A percentile compares a stretch with the other conserved stretches of the same genome.
Conservation (phyloP, 352 stramenopile genomes). For the Phytophthora pseudosyringae region DNA sequence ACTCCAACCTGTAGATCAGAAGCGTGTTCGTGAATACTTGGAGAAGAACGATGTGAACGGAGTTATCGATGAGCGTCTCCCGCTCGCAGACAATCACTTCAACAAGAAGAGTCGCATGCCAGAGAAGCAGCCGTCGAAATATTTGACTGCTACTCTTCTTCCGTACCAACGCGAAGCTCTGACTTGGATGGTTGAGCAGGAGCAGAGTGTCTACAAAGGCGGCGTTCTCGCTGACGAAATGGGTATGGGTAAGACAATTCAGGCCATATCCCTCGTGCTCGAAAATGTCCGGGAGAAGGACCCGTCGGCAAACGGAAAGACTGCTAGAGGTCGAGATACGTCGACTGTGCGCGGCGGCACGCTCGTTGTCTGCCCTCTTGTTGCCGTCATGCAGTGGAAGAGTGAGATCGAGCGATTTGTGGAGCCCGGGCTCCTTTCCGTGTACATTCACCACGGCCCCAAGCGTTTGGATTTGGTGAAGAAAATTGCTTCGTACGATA, state of each 20-base stretch:
- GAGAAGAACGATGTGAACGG: conserved; percentile 51
- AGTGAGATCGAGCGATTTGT: conserved; percentile 95
- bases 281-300: conserved; percentile 79
- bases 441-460: conserved; percentile 97
- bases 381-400: conserved; percentile 96
- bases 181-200: conserved; percentile 95
- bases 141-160: conserved; percentile 91
- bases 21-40: conserved; percentile 64
- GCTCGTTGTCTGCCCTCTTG: conserved; percentile 97
- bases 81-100: conserved; percentile 75
- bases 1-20: conserved; percentile 53
- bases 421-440: conserved; percentile 85
- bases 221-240: conserved; percentile 99
- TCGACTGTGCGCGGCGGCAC: conserved; percentile 78
- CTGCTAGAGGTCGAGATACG: conserved; percentile 12
- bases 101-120: conserved; percentile 70
- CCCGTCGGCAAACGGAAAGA: conserved; percentile 20
- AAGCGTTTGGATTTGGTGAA: conserved; percentile 77
- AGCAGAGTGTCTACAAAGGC: conserved; percentile 89
- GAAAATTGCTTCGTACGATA: conserved; percentile 95
- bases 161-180: conserved; percentile 99
- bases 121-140: conserved; percentile 75
- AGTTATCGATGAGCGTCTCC: conserved; percentile 71
- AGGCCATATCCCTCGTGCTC: conserved; percentile 97
- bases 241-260: conserved; percentile 97